Conservation (phyloP, 2,329 filamentous ascomycete species). For the Gliomastix tumulicola region DNA sequence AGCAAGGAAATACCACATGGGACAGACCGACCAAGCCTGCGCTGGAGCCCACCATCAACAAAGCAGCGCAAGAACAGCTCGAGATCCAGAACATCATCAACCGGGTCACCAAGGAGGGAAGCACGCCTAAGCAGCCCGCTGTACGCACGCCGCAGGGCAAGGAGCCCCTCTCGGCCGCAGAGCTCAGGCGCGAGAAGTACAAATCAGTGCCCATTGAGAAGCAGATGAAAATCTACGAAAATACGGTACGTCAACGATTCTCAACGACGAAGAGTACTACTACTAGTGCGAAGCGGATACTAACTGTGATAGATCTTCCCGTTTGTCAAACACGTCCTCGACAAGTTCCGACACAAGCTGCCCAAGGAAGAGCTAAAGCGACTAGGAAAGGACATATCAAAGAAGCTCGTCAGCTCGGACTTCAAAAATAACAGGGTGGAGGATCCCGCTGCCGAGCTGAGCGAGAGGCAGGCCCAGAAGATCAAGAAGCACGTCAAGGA, state of each 20-base stretch:
- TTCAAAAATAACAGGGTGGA: constrained; percentile 84
- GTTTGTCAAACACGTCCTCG: constrained; percentile 76
- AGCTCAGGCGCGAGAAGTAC: constrained; percentile 62
- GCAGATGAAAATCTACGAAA: constrained; percentile 92
- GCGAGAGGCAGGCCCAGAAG: constrained; percentile 71
- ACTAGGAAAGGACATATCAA: constrained; percentile 62
- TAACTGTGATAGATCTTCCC: constrained; percentile 64
- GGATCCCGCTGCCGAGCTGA: constrained; percentile 65
- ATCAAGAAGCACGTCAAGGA: constrained; percentile 79
- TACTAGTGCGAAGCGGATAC: constrained; percentile 8
- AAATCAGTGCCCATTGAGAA: constrained; percentile 67
- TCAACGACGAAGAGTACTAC: constrained; percentile 2
- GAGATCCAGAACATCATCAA: constrained; percentile 80
- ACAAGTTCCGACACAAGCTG: constrained; percentile 81
- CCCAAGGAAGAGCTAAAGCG: constrained; percentile 69
- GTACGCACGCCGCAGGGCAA: constrained; percentile 60
- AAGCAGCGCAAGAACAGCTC: constrained; percentile 57
- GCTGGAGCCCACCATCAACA: constrained; percentile 53
- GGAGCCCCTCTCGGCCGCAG: constrained; percentile 30
- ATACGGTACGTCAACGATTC: constrained; percentile 58
- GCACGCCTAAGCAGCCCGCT: constrained; percentile 40
- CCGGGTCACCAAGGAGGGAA: constrained; percentile 63
- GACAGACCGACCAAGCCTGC: constrained; percentile 65
- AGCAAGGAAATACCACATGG: constrained; percentile 75
- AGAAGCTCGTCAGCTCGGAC: constrained; percentile 86